These are phyloP conservation scores for Guillardia theta DNA, from an alignment of 78 protist species.

Conservation along the genomic window DNA sequence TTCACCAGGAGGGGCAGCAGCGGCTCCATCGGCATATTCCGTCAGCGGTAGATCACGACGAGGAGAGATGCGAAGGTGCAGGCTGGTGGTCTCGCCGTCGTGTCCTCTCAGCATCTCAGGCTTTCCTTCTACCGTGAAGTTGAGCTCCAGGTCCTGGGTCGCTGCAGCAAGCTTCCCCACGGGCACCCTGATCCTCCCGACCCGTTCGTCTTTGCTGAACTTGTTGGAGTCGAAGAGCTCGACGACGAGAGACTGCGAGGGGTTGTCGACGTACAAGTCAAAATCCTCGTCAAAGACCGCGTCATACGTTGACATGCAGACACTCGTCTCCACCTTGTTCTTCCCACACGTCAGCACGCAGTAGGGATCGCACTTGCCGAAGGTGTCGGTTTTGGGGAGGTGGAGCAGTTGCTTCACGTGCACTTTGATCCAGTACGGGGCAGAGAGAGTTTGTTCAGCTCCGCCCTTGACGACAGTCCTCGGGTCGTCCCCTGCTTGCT, in stretches of 20 bases:
- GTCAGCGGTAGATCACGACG: too few relatives aligned
- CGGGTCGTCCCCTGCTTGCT: background rate
- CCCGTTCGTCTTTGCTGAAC: background rate
- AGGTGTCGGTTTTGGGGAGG: background rate
- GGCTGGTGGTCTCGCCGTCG: background rate
- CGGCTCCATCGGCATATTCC: too few relatives aligned
- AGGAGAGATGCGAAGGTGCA: too few relatives aligned
- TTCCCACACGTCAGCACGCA: background rate
- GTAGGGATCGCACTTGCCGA: conserved; percentile 5
- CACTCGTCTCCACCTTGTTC: too few relatives aligned
- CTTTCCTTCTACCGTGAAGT: background rate
- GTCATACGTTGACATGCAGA: too few relatives aligned
- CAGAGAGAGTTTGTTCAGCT: too few relatives aligned
- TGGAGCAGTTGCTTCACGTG: background rate
- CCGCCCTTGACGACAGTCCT: background rate
- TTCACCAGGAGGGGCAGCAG: too few relatives aligned
- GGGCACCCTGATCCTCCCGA: background rate
- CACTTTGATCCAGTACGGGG: background rate
- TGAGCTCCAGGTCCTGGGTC: background rate
- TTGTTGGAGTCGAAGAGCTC: background rate
- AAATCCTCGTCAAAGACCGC: background rate
- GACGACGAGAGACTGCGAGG: background rate
- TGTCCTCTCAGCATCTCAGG: background rate
- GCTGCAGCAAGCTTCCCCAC: background rate
- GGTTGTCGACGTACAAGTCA: background rate